Conservation (phyloP, 345 rosid genomes). For the Iberis pinnata region DNA sequence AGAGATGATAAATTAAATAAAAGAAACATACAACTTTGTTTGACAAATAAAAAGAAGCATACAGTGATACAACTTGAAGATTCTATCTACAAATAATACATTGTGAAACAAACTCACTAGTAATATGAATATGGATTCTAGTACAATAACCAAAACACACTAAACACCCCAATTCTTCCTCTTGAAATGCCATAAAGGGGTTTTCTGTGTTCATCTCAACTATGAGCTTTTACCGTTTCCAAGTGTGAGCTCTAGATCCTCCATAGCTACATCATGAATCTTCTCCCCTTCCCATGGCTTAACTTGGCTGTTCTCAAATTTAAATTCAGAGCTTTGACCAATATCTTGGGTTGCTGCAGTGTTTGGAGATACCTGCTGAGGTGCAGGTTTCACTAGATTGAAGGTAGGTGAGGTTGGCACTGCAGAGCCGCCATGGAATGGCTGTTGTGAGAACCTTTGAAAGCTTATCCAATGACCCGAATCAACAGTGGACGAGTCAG, state of each 20-base stretch:
- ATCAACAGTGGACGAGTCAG: conserved; percentile 84
- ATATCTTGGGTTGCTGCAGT: conserved; percentile 41
- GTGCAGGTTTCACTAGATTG: conserved; percentile 75
- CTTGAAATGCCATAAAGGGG: conserved; percentile 3
- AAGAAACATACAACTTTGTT: conserved; percentile 26
- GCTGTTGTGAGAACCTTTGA: conserved; percentile 56
- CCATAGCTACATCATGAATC: conserved; percentile 91
- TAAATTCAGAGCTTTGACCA: conserved; percentile 59
- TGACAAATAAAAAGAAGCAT: conserved; percentile 8
- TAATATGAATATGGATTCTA: conserved; percentile 20
- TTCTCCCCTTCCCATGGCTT: conserved; percentile 99
- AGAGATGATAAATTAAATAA: no score
- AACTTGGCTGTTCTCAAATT: conserved; percentile 68
- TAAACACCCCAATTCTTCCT: conserved; percentile 5
- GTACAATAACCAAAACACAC: conserved; percentile 25
- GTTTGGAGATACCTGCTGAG: conserved; percentile 38
- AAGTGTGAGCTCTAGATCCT: conserved; percentile 95
- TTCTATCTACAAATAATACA: conserved; percentile 35
- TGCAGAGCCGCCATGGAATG: conserved; percentile 29
- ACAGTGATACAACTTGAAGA: conserved; percentile 18
- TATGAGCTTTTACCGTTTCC: conserved; percentile 59
- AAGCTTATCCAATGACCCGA: conserved; percentile 95
- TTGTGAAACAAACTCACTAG: conserved; percentile 25
- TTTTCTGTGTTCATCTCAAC: conserved; percentile 12
- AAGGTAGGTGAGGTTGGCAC: conserved; percentile 83